Base-by-base conservation (phyloP, 2,329 filamentous ascomycete genomes). In the Pyrenochaeta sp. region DNA sequence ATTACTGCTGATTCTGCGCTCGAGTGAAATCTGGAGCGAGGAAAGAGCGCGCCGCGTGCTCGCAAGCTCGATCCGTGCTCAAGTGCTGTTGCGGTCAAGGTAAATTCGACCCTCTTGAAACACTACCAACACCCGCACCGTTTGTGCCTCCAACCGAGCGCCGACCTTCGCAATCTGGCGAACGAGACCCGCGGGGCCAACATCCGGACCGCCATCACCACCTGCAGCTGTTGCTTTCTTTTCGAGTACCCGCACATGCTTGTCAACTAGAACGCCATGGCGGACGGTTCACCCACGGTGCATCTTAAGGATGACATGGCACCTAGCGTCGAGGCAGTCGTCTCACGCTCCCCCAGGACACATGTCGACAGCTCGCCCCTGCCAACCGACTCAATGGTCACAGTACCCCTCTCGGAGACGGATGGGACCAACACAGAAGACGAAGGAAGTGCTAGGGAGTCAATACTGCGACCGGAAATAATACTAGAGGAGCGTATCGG, bases 371-470 rank as follows among this genome's bases (percentile, higher is more conserved):
- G 52, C 53, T 51, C 58, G 44, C 68, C 66, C 10, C 51, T 71
- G 29, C 69, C 75, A 15, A 78, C 75, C 36, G 87, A 90, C 71
- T 90, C 88, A 14, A 86, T 90, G 85, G 86, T 90, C 31, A 90
- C 87, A 6, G 87, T 90, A 30, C 81, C 86, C 41, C 77, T 90
- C 35, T 90, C 87, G 14, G 87, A 89, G 65, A 76, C 85, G 6
- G 63, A 62, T 28, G 58, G 53, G 74, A 81, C 32, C 37, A 54
- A 47, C 43, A 79, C 77, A 7, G 43, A 53, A 24, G 57, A 68
- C 41, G 61, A 69, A 41, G 58, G 61, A 23, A 28, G 32, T n/a
- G 30, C 37, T 13, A 40, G 50, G 29, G 44, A 47, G 7, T 54
- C 52, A 13, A 37, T 37, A 14, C 23, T 41, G 13, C 57, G 60